Base-by-base conservation (phyloP, 2,329 filamentous ascomycete species). In the Scedosporium dehoogii region DNA sequence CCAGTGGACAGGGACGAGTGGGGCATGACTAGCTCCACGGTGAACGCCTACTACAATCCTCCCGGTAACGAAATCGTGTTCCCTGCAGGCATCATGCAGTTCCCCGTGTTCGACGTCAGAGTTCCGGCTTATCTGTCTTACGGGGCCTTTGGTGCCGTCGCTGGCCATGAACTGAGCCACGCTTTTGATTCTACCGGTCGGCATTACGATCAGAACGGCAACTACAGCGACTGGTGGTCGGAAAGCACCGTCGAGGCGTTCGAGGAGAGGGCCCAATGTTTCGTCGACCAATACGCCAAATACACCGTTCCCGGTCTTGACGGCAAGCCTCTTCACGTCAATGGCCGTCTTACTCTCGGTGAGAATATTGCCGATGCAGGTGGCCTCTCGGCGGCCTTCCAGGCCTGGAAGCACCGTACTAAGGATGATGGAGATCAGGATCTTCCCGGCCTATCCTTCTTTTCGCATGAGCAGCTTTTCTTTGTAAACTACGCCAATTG, bases 361-460 rank as follows among this genome's bases (percentile, higher is more conserved):
- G 88, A 90, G 73, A 90, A 90, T 69, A 86, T 90, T 68, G 86
- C 87, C 1, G 88, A 90, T 70, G 84, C 87, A 0, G 87, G 86
- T 16, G 88, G 87, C 14, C 70, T 90, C 0, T 78, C 80, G 6
- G 83, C 85, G 0, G 78, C 85, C 0, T 90, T 83, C 69, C 76
- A 80, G 25, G 86, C 86, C 0, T 91, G 87, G 87, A 81, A 85
- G 70, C 81, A 80, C 65, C 79, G 80, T 10, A 80, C 83, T 38
- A 71, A 75, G 2, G 73, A 79, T 44, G 78, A 76, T n/a, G 76
- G 81, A 0, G 81, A 81, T 63, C 68, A 78, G 68, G 70, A 78
- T 46, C 77, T 90, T 16, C 86, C 85, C 0, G 87, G 87, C 0
- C 70, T 90, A 6, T 78, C 83, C 3, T 66, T 74, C 21, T 89